Percentiles rank a stretch among this genome's conserved stretches.
Conservation (phyloP, 1,284 basidiomycete genomes). For the Veloboletus limbatus region DNA sequence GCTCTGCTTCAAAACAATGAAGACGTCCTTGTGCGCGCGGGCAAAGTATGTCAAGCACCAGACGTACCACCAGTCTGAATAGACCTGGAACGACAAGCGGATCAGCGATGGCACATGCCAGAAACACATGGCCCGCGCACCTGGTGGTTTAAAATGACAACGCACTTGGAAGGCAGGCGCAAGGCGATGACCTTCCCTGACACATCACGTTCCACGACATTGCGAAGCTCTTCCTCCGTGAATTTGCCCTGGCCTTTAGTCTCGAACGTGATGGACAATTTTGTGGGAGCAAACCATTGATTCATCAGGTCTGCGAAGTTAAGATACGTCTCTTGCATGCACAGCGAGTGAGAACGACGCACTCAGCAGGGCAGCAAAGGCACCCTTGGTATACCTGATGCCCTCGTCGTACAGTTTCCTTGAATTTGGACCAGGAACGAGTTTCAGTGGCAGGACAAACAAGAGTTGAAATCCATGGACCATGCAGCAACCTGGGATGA, state of each 20-base stretch:
- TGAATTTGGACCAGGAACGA: constrained; percentile 47
- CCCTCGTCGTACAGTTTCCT: constrained; percentile 59
- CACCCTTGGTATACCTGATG: constrained; percentile 78
- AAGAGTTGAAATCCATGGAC: constrained; percentile 70
- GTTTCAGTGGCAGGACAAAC: constrained; percentile 61
- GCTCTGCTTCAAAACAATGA: constrained; percentile 88
- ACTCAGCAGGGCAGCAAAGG: constrained; percentile 76
- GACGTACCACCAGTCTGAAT: constrained; percentile 90
- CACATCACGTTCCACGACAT: constrained; percentile 53
- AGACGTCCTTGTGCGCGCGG: constrained; percentile 69
- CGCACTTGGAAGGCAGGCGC: constrained; percentile 72
- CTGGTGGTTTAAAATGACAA: constrained; percentile 82
- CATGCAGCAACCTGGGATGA: constrained; percentile 66
- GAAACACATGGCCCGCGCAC: constrained; percentile 37
- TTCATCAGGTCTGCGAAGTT: constrained; percentile 62
- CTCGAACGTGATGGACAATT: constrained; percentile 74
- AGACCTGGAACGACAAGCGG: constrained; percentile 51
- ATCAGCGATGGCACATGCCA: background rate
- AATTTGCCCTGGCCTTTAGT: constrained; percentile 61
- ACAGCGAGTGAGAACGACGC: constrained; percentile 30
- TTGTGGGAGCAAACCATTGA: constrained; percentile 81
- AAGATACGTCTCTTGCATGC: constrained; percentile 5
- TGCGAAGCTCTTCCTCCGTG: constrained; percentile 53
- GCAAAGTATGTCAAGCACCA: constrained; percentile 86
- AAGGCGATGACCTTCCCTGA: constrained; percentile 59